A percentile compares a stretch with the other conserved stretches of the same genome.
phyloP scores from a whole-genome alignment of 805 yeast species.

The Cyberlindnera xishuangbannaensis region DNA sequence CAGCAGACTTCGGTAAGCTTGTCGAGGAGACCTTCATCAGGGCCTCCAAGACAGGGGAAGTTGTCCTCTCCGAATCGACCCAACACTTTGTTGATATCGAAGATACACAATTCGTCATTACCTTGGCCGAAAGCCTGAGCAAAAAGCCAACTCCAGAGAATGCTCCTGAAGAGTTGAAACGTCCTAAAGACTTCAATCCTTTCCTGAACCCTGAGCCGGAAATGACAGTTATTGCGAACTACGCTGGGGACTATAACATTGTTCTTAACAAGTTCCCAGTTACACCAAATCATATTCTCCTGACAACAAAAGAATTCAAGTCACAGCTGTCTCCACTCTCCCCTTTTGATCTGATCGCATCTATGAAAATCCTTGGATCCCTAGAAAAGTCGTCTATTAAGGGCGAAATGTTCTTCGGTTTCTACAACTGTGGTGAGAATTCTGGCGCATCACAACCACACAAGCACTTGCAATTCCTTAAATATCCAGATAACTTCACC shows the following conservation, averaged over 20 bases:
- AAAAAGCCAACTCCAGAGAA: constrained; percentile 35
- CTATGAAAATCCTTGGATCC: constrained; percentile 47
- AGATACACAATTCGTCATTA: constrained; percentile 28
- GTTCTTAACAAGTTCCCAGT: constrained; percentile 87
- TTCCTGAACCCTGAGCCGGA: constrained; percentile 77
- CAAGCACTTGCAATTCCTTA: constrained; percentile 84
- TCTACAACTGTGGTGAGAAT: constrained; percentile 81
- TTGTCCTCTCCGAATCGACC: constrained; percentile 48
- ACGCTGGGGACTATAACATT: constrained; percentile 49
- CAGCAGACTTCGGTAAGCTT: constrained; percentile 32
- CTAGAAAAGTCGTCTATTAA: constrained; percentile 36
- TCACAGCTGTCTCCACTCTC: constrained; percentile 68
- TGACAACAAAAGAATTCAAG: constrained; percentile 70
- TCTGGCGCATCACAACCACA: constrained; percentile 96
- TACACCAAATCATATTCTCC: constrained; percentile 67
- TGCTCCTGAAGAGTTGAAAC: constrained; percentile 26
- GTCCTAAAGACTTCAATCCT: constrained; percentile 50
- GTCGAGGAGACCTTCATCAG: constrained; percentile 37
- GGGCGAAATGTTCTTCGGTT: constrained; percentile 60
- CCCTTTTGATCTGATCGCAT: constrained; percentile 60
- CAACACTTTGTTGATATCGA: constrained; percentile 26
- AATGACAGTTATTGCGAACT: constrained; percentile 51
- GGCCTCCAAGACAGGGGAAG: constrained; percentile 41
- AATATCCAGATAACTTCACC: constrained; percentile 52
- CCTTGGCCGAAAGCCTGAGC: constrained; percentile 28